Conservation (phyloP, 2,329 filamentous ascomycete genomes). For the Colletotrichum karsti region DNA sequence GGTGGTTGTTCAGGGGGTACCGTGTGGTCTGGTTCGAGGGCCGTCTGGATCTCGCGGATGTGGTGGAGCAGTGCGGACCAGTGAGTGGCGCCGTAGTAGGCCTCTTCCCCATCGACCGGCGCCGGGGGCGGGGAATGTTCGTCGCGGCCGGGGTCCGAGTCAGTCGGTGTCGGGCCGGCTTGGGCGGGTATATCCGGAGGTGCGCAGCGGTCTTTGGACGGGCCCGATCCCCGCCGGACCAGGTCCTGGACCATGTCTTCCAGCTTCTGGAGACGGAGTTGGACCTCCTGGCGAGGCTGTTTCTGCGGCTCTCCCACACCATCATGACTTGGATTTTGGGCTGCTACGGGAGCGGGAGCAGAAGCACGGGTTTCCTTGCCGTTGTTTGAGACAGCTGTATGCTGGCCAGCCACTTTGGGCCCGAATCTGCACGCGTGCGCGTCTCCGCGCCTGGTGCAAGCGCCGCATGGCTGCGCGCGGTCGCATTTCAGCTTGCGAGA, state of each 20-base stretch:
- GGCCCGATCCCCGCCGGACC: slow-evolving; percentile 24
- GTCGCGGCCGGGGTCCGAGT: slow-evolving; percentile 3
- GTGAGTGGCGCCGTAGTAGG: slow-evolving; percentile 48
- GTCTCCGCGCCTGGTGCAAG: slow-evolving; percentile 49
- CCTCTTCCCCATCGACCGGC: slow-evolving; percentile 1
- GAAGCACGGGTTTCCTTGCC: slow-evolving; percentile 26
- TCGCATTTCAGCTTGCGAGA: slow-evolving; percentile 53
- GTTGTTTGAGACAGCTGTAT: background rate
- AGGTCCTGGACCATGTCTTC: slow-evolving; percentile 51
- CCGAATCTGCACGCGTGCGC: slow-evolving; percentile 42
- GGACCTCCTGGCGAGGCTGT: slow-evolving; percentile 43
- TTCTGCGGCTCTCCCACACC: background rate
- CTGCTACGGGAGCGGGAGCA: background rate
- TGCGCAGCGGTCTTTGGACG: background rate
- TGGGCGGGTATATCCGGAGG: background rate
- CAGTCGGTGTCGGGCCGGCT: slow-evolving; percentile 4
- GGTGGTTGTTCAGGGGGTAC: background rate
- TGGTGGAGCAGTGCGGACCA: slow-evolving; percentile 52
- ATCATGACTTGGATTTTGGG: background rate
- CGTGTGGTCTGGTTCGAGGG: slow-evolving; percentile 34
- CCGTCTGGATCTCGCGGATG: slow-evolving; percentile 49
- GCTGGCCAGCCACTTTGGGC: background rate
- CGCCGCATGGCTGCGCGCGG: slow-evolving; percentile 48
- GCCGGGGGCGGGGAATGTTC: background rate
- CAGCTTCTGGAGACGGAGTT: slow-evolving; percentile 47